Evolutionary conservation across 1,139 yeast species (phyloP).

Genomic region (Kurtzmaniella natalensis): DNA sequence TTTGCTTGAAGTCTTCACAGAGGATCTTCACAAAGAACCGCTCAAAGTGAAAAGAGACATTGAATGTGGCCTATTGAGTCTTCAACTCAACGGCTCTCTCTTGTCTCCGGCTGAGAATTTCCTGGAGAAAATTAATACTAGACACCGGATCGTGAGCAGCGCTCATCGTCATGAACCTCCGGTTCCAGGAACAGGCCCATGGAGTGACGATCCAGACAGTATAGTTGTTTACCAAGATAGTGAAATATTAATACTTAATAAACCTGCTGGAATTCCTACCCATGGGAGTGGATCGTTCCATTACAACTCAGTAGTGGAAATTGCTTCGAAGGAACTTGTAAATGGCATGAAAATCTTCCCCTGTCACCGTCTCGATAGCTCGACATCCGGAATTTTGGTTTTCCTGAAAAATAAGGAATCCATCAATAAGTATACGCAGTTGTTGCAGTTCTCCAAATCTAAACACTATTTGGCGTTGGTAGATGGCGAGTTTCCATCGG

Average conservation of each 20-base stretch:
- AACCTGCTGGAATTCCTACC: constrained; percentile 75
- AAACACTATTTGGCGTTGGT: constrained; percentile 1
- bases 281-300: constrained; percentile 72
- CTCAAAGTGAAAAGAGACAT: constrained; percentile 23
- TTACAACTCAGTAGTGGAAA: constrained; percentile 59
- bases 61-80: constrained; percentile 20
- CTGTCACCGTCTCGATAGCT: constrained; percentile 67
- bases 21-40: constrained; percentile 41
- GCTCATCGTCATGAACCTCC: constrained; percentile 66
- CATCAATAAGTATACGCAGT: background rate
- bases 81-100: background rate
- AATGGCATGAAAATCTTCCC: constrained; percentile 39
- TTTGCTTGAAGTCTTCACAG: constrained; percentile 35
- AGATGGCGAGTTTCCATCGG: constrained; percentile 44
- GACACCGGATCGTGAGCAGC: constrained; percentile 45
- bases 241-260: constrained; percentile 55
- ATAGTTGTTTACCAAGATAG: constrained; percentile 45
- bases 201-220: constrained; percentile 14
- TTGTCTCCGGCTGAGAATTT: background rate
- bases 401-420: constrained; percentile 44
- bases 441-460: constrained; percentile 6
- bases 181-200: constrained; percentile 25
- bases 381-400: constrained; percentile 70
- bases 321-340: constrained; percentile 17
- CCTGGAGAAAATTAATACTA: constrained; percentile 24